Evolutionary conservation across 1,139 yeast species (phyloP), one percentile per base, ranked within the genome.

Genomic region (Nadsonia starkeyi-henricii): DNA sequence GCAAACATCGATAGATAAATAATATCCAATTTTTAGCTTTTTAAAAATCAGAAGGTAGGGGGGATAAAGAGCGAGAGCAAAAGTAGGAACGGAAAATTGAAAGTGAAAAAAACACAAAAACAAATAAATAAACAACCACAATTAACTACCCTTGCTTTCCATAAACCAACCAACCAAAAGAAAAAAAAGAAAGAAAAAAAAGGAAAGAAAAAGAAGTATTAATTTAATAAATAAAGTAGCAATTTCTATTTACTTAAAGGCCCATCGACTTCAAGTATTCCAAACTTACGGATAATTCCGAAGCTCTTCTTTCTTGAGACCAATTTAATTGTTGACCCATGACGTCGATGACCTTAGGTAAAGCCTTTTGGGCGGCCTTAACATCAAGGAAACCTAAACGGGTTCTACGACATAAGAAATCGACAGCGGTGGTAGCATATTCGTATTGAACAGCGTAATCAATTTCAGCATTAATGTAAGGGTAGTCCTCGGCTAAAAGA

Each of bases 311-410:
- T 43, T 68, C 72, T 36, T 70, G 67, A 58, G 75, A 76, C 97
- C 97, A 89, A 45, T 75, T 68, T 53, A 84, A 73, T 64, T 85
- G 93, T 49, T 76, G 70, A 57, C 79, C 85, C 94, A 89, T 84
- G 54, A 86, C 74, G 58, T 83, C 85, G 50, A 85, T 88, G 45
- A 89, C 95, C 53, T 83, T 83, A 53, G 88, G 95, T 49, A 89
- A 80, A 13, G 94, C 85, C 52, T 70, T 73, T 55, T 80, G 69
- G 28, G 97, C 95, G 57, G 85, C 91, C 64, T 79, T 79, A 45
- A 94, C 86, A 68, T 89, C 89, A 63, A 89, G 73, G 71, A 88
- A 89, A 1, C 96, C 96, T 63, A 86, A 78, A 68, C 97, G 80
- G 50, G 94, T 82, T 73, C 97, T 82, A 72, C 97, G 82, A 50